Evolutionary conservation across 2,329 filamentous ascomycete genomes (phyloP), one percentile per base, ranked within the genome.

Genomic region (Lachnellula willkommii): DNA sequence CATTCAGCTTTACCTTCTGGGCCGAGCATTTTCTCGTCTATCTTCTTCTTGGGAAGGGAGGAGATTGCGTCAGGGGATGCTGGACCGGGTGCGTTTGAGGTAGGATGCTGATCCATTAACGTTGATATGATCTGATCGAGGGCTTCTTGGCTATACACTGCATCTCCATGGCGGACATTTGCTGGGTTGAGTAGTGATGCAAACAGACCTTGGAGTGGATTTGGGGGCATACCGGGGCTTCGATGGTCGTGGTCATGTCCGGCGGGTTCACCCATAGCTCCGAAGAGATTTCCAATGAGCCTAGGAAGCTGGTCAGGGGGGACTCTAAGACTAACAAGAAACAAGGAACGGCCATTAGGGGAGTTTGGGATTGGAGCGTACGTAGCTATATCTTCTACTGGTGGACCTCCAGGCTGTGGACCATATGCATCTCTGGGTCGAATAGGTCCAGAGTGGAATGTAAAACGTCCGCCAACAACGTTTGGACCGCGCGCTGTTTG

Each of bases 71-170:
- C 79, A 58, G 85, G 80, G 0, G 90, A 79, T 8, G 93, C 93
- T 3, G 93, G 92, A 0, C 89, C 88, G 0, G 91, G 88, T 1
- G 89, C 93, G 63, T 88, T 90, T 1, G 86, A 87, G 52, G 80
- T 80, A 2, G 84, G 81, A 55, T 91, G 87, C 57, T 89, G 83
- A 64, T 96, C 93, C 86, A 96, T 94, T 45, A 97, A 77, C 63
- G 88, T 83, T 0, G 89, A 88, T 54, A 99, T 88, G 61, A 97
- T 89, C 36, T 88, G 83, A 69, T 99, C 93, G 35, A 97, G 76
- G 2, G 89, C 92, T 73, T 96, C 91, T 72, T 97, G 90, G 0
- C 88, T 88, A 70, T 93, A 95, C 1, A 96, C 93, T 7, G 86
- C 89, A 70, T 97, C 93, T 20, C 91, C 89, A 56, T 81, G 77